Base-by-base conservation (phyloP, 441 rosid species). In the Pelargonium australe region DNA sequence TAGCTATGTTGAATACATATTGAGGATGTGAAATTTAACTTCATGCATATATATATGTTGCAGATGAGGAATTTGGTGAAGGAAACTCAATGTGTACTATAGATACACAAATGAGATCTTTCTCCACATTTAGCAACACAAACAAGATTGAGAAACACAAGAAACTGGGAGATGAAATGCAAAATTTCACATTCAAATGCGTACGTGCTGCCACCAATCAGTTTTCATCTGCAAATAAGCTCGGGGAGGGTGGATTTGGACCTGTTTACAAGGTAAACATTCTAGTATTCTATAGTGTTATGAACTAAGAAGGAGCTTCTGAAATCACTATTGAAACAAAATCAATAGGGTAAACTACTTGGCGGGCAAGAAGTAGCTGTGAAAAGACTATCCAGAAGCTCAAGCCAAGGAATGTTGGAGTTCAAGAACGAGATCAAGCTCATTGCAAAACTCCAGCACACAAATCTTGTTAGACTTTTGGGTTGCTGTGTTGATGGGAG, bases 241-340 rank as follows among this genome's bases (percentile, higher is more conserved):
- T 57, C 1, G 63, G 63, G 8, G 63, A 57, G 28, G 63, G 63
- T 17, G 63, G 63, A 28, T 57, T 57, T 17, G 63, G 63, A 57
- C 63, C 63, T 57, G 63, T 57, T 28, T 57, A 57, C 31, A 57
- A 57, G 63, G 63, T 57, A 57, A 57, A 20, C 12, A 49, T 49
- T 13, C 4, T 25, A 1, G 31, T 25, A 25, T 25, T 25, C 31
- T 25, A 2, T 25, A 25, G 31, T 25, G 19, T 57, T 17, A 55
- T 10, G 16, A 41, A 9, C 13, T 2, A 7, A 7, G 2, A 20
- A 58, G 4, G 9, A 58, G 13, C 6, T 8, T 53, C 60, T n/a
- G 5, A n/a, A 57, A 19, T 19, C 28, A 4, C 4, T 9, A 2
- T 58, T 19, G 31, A 1, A 49, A 12, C 9, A 7, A 17, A 58